A percentile compares a stretch with the other conserved stretches of the same genome.
Conservation (phyloP, 2,329 filamentous ascomycete species). For the Dothideomycetes sp. region DNA sequence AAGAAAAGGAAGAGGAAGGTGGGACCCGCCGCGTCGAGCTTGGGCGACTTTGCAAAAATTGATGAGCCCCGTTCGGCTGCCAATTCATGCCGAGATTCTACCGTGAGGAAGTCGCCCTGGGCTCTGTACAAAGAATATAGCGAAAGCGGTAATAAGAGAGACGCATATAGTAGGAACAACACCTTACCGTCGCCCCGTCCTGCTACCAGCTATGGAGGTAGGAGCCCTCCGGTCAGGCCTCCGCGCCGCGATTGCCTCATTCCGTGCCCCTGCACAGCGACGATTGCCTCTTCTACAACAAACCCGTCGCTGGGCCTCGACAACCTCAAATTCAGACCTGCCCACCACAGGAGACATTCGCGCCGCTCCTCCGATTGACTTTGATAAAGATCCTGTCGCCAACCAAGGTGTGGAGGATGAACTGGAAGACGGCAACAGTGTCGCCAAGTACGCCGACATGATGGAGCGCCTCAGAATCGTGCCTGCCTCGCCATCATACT, state of each 20-base stretch:
- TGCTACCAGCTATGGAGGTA: constrained; percentile 22
- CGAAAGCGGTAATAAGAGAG: constrained; percentile 7
- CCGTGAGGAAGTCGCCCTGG: no score
- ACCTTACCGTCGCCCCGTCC: not conserved
- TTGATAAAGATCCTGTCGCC: constrained; percentile 12
- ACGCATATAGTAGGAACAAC: no score
- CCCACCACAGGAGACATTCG: constrained; percentile 17
- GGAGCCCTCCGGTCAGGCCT: constrained; percentile 22
- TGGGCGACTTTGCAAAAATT: constrained; percentile 13
- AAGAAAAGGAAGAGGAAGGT: constrained; percentile 21
- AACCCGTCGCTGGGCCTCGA: constrained; percentile 22
- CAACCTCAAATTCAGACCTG: constrained; percentile 15
- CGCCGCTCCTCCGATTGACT: constrained; percentile 23
- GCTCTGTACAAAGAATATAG: not conserved
- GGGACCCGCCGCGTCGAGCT: constrained; percentile 18
- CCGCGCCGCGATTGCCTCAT: constrained; percentile 22
- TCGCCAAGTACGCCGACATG: constrained; percentile 16
- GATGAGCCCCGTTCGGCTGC: not conserved
- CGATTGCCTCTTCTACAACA: constrained; percentile 16
- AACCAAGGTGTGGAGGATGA: constrained; percentile 15
- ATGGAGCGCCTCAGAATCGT: constrained; percentile 55
- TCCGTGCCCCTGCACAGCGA: constrained; percentile 18
- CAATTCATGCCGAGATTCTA: constrained; percentile 17
- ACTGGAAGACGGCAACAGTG: constrained; percentile 4
- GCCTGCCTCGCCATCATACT: constrained; percentile 86